These are phyloP conservation scores for Diplodia seriata DNA, from an alignment of 2,329 filamentous ascomycete species.

Conservation along the genomic window DNA sequence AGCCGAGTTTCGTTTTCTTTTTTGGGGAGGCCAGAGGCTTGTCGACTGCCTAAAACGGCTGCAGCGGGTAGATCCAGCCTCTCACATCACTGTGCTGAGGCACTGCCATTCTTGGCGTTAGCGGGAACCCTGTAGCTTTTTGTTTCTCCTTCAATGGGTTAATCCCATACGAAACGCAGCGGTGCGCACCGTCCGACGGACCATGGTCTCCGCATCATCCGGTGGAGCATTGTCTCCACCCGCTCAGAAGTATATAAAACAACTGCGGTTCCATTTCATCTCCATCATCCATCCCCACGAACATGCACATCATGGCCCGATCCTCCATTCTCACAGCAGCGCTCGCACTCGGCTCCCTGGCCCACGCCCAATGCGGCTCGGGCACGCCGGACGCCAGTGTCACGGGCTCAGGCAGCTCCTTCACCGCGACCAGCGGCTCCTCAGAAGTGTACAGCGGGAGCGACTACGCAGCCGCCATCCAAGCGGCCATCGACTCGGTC, in stretches of 20 bases:
- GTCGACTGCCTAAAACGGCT: no score
- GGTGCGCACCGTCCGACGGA: background rate
- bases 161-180: background rate
- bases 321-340: conserved; percentile 49
- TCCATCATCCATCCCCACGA: background rate
- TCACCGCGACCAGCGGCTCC: conserved; percentile 55
- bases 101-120: no score
- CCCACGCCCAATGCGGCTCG: conserved; percentile 57
- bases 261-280: background rate
- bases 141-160: conserved; percentile 15
- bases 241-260: conserved; percentile 6
- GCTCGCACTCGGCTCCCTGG: conserved; percentile 51
- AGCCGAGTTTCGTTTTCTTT: no score
- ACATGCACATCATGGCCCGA: conserved; percentile 45
- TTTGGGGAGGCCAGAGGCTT: no score
- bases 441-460: conserved; percentile 59
- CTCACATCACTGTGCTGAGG: no score
- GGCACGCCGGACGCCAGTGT: conserved; percentile 57
- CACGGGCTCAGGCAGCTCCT: conserved; percentile 56
- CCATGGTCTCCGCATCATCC: conserved; percentile 1
- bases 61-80: no score
- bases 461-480: conserved; percentile 63
- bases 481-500: conserved; percentile 61
- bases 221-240: background rate
- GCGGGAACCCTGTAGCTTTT: background rate